These are phyloP conservation scores for Xanthoconium separans DNA, from an alignment of 1,284 basidiomycete genomes.

Conservation along the genomic window DNA sequence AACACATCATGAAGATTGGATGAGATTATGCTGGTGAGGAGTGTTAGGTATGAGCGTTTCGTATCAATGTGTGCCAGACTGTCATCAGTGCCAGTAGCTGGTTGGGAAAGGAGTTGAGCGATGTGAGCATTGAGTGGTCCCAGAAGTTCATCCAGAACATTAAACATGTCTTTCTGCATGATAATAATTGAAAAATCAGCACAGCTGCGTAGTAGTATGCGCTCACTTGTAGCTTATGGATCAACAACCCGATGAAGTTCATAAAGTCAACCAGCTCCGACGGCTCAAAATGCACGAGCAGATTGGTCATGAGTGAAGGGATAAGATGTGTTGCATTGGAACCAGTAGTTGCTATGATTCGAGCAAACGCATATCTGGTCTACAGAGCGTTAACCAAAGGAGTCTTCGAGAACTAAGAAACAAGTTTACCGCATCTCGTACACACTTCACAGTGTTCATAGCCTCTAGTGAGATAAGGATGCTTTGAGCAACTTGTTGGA, in stretches of 20 bases:
- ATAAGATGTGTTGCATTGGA: constrained; percentile 81
- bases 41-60: constrained; percentile 85
- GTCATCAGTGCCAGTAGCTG: constrained; percentile 91
- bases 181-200: constrained; percentile 7
- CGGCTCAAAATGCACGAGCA: constrained; percentile 90
- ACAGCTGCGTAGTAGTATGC: background rate
- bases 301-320: constrained; percentile 83
- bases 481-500: constrained; percentile 86
- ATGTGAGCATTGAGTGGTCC: constrained; percentile 86
- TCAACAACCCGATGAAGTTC: constrained; percentile 88
- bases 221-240: constrained; percentile 88
- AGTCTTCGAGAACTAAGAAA: constrained; percentile 1
- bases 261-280: constrained; percentile 95
- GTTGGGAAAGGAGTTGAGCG: constrained; percentile 77
- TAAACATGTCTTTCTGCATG: constrained; percentile 70
- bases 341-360: constrained; percentile 89
- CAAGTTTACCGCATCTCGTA: constrained; percentile 85
- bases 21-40: constrained; percentile 83
- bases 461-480: constrained; percentile 86
- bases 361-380: constrained; percentile 93
- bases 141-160: constrained; percentile 89
- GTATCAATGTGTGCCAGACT: constrained; percentile 81
- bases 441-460: constrained; percentile 85
- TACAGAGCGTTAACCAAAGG: constrained; percentile 33
- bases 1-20: constrained; percentile 84